These are phyloP conservation scores for Dorcoceras hygrometricum DNA, from an alignment of 257 asterid species.

Conservation along the genomic window DNA sequence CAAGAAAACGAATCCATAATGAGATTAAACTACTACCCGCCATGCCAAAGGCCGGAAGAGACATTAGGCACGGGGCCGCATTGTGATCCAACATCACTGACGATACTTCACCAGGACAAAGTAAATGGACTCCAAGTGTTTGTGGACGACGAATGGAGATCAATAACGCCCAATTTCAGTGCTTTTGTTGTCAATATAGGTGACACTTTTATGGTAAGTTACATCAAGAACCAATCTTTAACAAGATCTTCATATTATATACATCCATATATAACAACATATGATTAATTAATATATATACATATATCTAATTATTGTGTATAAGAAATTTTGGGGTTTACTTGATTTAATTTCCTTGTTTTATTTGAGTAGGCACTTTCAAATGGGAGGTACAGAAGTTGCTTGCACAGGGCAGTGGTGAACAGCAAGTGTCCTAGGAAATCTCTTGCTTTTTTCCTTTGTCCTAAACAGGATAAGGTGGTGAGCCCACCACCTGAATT, in stretches of 20 bases:
- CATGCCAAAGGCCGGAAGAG: conserved; percentile 63
- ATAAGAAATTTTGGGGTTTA: background rate
- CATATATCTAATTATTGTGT: no score
- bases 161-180: conserved; percentile 42
- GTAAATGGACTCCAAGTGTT: conserved; percentile 74
- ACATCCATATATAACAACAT: no score
- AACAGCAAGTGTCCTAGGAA: conserved; percentile 68
- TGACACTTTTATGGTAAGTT: conserved; percentile 69
- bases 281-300: no score
- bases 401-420: conserved; percentile 84
- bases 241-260: no score
- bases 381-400: conserved; percentile 72
- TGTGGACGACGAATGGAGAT: conserved; percentile 62
- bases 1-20: conserved; percentile 64
- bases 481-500: conserved; percentile 73
- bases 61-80: conserved; percentile 83
- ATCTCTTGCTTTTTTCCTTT: conserved; percentile 73
- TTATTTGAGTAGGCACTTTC: conserved; percentile 75
- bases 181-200: conserved; percentile 81
- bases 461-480: conserved; percentile 69
- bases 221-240: background rate
- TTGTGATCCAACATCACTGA: conserved; percentile 80
- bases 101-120: conserved; percentile 72
- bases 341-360: no score
- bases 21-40: conserved; percentile 75